Conservation (phyloP, 306 rosid genomes). For the Lablab purpureus region DNA sequence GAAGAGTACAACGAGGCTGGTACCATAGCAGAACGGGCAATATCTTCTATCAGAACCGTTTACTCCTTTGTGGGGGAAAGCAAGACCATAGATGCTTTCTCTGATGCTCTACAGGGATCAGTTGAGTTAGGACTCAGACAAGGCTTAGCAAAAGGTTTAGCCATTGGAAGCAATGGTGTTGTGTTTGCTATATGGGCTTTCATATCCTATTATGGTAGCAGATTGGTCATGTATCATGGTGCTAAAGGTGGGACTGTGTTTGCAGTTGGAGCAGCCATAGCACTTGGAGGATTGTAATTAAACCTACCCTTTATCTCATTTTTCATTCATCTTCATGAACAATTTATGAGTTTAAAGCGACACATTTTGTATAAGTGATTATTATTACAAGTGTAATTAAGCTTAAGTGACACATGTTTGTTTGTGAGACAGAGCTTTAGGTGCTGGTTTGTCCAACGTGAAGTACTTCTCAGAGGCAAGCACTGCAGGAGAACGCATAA, state of each 20-base stretch:
- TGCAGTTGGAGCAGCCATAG: constrained; percentile 77
- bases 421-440: constrained; percentile 65
- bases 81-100: constrained; percentile 71
- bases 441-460: constrained; percentile 81
- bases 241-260: constrained; percentile 89
- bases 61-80: constrained; percentile 85
- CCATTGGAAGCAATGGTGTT: constrained; percentile 87
- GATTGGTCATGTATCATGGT: constrained; percentile 91
- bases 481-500: constrained; percentile 73
- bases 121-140: constrained; percentile 81
- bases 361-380: too few relatives aligned
- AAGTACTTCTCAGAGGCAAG: constrained; percentile 85
- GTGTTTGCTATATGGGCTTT: constrained; percentile 93
- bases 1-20: constrained; percentile 80
- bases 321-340: neutral
- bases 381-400: neutral
- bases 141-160: constrained; percentile 91
- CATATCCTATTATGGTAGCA: constrained; percentile 81
- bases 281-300: constrained; percentile 88
- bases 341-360: too few relatives aligned
- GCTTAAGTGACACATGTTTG: constrained; percentile 8
- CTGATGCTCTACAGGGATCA: constrained; percentile 71
- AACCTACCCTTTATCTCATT: neutral
- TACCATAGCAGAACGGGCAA: constrained; percentile 78
- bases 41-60: constrained; percentile 87